Evolutionary conservation across 225 moss, liverwort and hornwort genomes (phyloP), one percentile per base, ranked within the genome.

Genomic region (Bryum argenteum): DNA sequence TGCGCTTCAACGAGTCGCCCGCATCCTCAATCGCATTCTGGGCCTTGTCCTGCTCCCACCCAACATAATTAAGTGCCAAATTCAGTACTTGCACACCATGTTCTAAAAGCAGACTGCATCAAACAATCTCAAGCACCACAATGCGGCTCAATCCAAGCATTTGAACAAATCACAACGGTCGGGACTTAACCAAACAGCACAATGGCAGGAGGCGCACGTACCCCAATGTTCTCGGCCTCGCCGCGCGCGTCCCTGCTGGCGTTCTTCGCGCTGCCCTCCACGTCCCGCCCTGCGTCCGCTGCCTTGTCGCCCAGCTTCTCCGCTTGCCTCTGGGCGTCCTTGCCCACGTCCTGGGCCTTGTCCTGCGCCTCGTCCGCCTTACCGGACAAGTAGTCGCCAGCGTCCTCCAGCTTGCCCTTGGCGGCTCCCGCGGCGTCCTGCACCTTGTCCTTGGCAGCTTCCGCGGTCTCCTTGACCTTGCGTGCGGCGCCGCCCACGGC

Each of bases 381-480:
- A 8, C 78, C 70, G 1, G 59, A 19, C 40, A 82, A 10, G 14
- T 65, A 70, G 8, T 77, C 24, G 16, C 67, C 81, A 0, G 69
- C 69, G 10, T 71, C 37, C 53, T 80, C 66, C 0, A 75, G 2
- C 61, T 69, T 69, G 61, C 57, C 65, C 71, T 71, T 71, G 6
- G 24, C 50, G 1, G 51, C 77, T n/a, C 65, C 70, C 2, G 71
- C 65, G 8, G 48, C 65, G 24, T 71, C 77, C 56, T 70, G 48
- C 63, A 70, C 64, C 64, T 70, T 77, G 20, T 60, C 70, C 70
- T 64, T 70, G 15, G 77, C 82, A 26, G 65, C 70, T 13, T 24
- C 70, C 1, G 57, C 77, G 20, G 54, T 63, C 62, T 76, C 76
- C 63, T 76, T 55, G 44, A 66, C 77, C 66, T 82, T 82, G 3